Conservation (phyloP, 1,139 yeast species). For the Suhomyces atakaporum region DNA sequence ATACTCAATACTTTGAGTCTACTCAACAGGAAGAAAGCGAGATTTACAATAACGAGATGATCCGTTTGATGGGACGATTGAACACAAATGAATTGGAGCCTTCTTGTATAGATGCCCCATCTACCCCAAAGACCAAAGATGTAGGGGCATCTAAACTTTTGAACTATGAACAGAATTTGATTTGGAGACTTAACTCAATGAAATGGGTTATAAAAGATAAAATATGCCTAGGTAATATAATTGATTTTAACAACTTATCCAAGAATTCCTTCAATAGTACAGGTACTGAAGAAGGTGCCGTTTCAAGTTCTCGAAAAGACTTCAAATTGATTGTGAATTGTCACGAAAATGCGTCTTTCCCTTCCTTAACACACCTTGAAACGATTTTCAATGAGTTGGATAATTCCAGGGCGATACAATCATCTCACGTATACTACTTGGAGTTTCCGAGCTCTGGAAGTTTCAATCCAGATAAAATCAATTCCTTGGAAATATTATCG, state of each 20-base stretch:
- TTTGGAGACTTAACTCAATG: constrained; percentile 39
- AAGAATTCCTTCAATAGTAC: constrained; percentile 7
- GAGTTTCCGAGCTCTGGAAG: constrained; percentile 42
- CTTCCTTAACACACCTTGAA: constrained; percentile 22
- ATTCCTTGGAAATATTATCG: constrained; percentile 31
- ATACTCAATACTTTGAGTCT: constrained; percentile 7
- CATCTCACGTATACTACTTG: constrained; percentile 23
- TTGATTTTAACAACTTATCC: constrained; percentile 31
- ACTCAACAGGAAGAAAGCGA: constrained; percentile 4
- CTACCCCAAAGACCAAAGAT: neutral
- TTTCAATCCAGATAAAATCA: constrained; percentile 22
- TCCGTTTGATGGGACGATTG: constrained; percentile 2
- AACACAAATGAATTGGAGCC: constrained; percentile 8
- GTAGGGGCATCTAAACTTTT: constrained; percentile 24
- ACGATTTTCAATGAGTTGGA: constrained; percentile 18
- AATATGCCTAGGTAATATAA: constrained; percentile 37
- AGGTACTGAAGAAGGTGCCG: constrained; percentile 8
- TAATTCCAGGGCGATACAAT: constrained; percentile 5
- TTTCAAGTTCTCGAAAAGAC: constrained; percentile 1
- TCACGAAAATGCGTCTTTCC: constrained; percentile 37
- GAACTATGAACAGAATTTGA: constrained; percentile 39
- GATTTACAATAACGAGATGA: constrained; percentile 10
- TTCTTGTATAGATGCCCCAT: neutral
- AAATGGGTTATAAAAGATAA: constrained; percentile 29
- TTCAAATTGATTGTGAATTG: constrained; percentile 40